A percentile compares a stretch with the other conserved stretches of the same genome.
phyloP scores from a whole-genome alignment of 176 grass and related monocot species.

The Puccinellia tenuiflora region DNA sequence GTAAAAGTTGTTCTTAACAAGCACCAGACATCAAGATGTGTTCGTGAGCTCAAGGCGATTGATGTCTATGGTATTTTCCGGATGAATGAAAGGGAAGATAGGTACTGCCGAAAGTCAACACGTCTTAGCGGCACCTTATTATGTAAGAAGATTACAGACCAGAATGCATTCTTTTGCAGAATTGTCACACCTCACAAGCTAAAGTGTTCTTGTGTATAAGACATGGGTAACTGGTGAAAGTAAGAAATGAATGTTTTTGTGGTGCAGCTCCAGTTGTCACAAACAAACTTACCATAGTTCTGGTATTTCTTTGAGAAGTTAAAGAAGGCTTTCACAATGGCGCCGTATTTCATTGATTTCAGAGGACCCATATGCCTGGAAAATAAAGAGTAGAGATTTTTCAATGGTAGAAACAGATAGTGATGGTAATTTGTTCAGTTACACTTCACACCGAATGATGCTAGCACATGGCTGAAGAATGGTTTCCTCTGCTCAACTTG shows the following conservation, averaged over 20 bases:
- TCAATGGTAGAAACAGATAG: neutral
- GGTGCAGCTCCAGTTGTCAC: neutral
- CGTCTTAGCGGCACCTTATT: neutral
- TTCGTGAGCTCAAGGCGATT: neutral
- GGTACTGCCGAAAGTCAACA: neutral
- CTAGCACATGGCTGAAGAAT: neutral
- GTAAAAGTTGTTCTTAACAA: neutral
- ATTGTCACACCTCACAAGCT: neutral
- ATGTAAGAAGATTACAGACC: neutral
- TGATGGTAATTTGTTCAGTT: neutral
- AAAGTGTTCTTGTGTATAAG: neutral
- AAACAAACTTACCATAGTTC: constrained; percentile 63
- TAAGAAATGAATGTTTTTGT: neutral
- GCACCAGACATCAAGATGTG: neutral
- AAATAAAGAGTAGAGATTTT: neutral
- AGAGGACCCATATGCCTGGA: constrained; percentile 89
- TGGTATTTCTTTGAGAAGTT: constrained; percentile 90
- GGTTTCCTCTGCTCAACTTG: neutral
- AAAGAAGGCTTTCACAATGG: constrained; percentile 70
- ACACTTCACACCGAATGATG: neutral
- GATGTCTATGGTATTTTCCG: neutral
- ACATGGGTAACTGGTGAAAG: neutral
- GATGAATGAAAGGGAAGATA: neutral
- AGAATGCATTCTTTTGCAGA: neutral
- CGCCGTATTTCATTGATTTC: constrained; percentile 62